phyloP scores from a whole-genome alignment of 2,329 filamentous ascomycete species.

The Trichoderma sp. region DNA sequence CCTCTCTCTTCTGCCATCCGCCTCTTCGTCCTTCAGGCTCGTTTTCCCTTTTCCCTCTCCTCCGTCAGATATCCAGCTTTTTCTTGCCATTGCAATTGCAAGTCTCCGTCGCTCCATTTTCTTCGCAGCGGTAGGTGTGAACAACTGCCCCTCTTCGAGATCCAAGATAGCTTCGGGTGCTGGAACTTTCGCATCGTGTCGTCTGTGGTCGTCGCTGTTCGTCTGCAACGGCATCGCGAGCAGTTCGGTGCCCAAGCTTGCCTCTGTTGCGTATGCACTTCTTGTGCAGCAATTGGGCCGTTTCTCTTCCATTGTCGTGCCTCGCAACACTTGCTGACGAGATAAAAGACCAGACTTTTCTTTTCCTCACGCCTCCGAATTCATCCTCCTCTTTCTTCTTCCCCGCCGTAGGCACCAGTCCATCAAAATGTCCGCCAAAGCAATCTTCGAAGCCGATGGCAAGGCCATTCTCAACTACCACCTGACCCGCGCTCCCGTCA shows the following conservation, averaged over 20 bases:
- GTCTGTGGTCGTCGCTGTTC: neutral
- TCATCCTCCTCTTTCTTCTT: constrained; percentile 21
- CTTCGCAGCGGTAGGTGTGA: constrained; percentile 19
- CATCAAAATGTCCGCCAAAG: constrained; percentile 68
- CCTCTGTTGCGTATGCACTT: neutral
- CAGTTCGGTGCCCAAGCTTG: constrained; percentile 19
- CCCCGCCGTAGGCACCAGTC: constrained; percentile 36
- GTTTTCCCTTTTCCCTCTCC: constrained; percentile 23
- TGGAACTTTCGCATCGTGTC: neutral
- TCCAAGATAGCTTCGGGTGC: constrained; percentile 2
- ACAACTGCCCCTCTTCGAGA: constrained; percentile 7
- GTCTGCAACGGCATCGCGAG: neutral
- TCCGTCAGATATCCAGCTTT: constrained; percentile 20
- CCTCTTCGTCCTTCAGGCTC: constrained; percentile 21
- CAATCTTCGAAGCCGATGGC: constrained; percentile 98
- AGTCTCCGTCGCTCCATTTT: constrained; percentile 15
- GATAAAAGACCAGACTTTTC: constrained; percentile 25
- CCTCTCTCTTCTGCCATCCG: constrained; percentile 29
- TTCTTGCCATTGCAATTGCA: constrained; percentile 26
- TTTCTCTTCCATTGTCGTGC: neutral
- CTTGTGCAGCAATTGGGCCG: constrained; percentile 15
- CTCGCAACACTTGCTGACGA: constrained; percentile 28
- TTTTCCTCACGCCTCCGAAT: neutral
- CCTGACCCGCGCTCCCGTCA: constrained; percentile 93
- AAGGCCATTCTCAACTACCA: constrained; percentile 99